Conservation (phyloP, 1,284 basidiomycete genomes). For the Ceratobasidium sp. region DNA sequence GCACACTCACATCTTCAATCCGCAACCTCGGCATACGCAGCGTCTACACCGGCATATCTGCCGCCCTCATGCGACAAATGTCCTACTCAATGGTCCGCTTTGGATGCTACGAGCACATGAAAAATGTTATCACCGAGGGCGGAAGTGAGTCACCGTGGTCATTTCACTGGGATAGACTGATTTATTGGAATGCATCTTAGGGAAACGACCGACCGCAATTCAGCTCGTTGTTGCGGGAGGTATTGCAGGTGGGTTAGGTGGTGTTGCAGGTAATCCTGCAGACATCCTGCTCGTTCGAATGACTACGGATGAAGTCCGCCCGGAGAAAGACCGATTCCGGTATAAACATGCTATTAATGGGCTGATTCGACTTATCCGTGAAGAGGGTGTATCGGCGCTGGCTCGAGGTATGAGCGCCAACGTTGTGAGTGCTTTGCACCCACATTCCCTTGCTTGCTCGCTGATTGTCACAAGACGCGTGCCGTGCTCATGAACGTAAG, state of each 20-base stretch:
- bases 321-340: slow-evolving; percentile 44
- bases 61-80: slow-evolving; percentile 43
- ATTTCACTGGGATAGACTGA: background rate
- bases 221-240: slow-evolving; percentile 68
- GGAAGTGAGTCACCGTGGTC: slow-evolving; percentile 28
- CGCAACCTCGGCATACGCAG: slow-evolving; percentile 40
- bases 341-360: slow-evolving; percentile 55
- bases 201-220: slow-evolving; percentile 57
- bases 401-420: slow-evolving; percentile 57
- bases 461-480: slow-evolving; percentile 48
- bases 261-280: slow-evolving; percentile 79
- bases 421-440: slow-evolving; percentile 49
- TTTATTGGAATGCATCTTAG: slow-evolving; percentile 46
- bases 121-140: slow-evolving; percentile 34
- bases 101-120: slow-evolving; percentile 44
- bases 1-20: slow-evolving; percentile 42
- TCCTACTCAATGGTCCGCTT: slow-evolving; percentile 44
- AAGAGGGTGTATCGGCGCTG: slow-evolving; percentile 54
- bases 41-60: slow-evolving; percentile 44
- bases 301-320: slow-evolving; percentile 52
- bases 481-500: slow-evolving; percentile 58
- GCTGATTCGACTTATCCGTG: slow-evolving; percentile 53
- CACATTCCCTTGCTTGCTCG: background rate
- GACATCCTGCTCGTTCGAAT: slow-evolving; percentile 59
- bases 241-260: slow-evolving; percentile 77